Evolutionary conservation across 1,284 basidiomycete genomes (phyloP), one percentile per base, ranked within the genome.

Genomic region (Apiotrichum sp.): DNA sequence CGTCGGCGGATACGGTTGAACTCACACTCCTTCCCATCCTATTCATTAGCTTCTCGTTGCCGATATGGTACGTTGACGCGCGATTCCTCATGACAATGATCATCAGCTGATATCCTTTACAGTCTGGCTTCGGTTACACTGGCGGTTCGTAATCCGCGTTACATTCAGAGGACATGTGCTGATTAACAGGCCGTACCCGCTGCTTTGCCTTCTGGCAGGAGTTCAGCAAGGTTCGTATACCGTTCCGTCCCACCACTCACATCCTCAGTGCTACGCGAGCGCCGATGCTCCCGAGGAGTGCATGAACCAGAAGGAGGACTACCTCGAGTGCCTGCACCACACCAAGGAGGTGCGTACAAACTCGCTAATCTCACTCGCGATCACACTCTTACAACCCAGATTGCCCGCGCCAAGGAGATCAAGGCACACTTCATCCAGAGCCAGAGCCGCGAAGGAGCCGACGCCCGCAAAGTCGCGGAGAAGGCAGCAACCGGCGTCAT

Each of bases 151-250:
- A 9, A 4, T 5, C 29, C 6, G 22, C 6, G 10, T 22, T 11
- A 22, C 22, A 22, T 31, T 9, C 35, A 11, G 16, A 14, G 9
- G 35, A 8, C 7, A 33, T 11, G 35, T 31, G 22, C 10, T 22
- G 22, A 43, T 35, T 33, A 51, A 51, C 68, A 92, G 89, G 89
- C 68, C 85, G 86, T 68, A 86, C 89, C 65, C 84, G 90, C 68
- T 97, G 93, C 79, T 93, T 93, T 76, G 81, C 84, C 6, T 90
- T 88, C 78, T 97, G 93, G 92, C 90, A 93, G 70, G 88, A 89
- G 71, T 89, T 91, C 77, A 82, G 85, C 62, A 89, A 88, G 73
- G 88, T 87, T 60, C 55, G 75, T 67, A 29, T 4, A 22, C 22
- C 29, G 11, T 4, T 10, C n/a, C 14, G 33, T 6, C n/a, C 4